These are phyloP conservation scores for Xylariaceae sp. DNA, from an alignment of 2,329 filamentous ascomycete genomes.

Conservation along the genomic window DNA sequence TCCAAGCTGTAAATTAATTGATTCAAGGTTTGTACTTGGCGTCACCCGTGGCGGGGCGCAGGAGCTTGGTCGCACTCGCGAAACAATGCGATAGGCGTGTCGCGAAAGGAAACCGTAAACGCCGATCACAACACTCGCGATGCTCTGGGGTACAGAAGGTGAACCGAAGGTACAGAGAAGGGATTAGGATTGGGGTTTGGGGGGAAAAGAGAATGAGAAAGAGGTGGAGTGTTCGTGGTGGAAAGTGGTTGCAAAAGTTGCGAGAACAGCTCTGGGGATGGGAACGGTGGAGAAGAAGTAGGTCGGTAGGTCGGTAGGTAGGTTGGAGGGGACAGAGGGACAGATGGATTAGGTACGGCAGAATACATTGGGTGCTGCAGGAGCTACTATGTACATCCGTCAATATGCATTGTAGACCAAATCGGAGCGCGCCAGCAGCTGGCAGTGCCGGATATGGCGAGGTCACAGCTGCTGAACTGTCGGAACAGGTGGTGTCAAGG, in stretches of 20 bases:
- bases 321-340: too few relatives aligned
- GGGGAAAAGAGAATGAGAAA: too few relatives aligned
- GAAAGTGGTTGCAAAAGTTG: slow-evolving; percentile 26
- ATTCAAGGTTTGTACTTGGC: slow-evolving; percentile 25
- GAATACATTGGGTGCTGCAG: too few relatives aligned
- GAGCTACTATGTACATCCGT: too few relatives aligned
- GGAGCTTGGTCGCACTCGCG: slow-evolving; percentile 15
- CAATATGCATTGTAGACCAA: too few relatives aligned
- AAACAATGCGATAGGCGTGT: slow-evolving; percentile 11
- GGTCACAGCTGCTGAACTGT: background rate
- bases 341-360: too few relatives aligned
- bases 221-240: slow-evolving; percentile 10
- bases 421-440: background rate
- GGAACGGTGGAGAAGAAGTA: slow-evolving; percentile 19
- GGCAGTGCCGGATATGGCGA: background rate
- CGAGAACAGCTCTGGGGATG: slow-evolving; percentile 26
- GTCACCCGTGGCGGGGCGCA: slow-evolving; percentile 19
- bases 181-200: background rate
- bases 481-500: slow-evolving; percentile 8
- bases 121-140: slow-evolving; percentile 9
- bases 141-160: slow-evolving; percentile 13
- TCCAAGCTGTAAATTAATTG: slow-evolving; percentile 1
- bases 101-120: slow-evolving; percentile 9
- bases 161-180: slow-evolving; percentile 4
- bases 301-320: too few relatives aligned